Evolutionary conservation across 73 alveolate species (phyloP).

Genomic region (Paraurostyla sp.): DNA sequence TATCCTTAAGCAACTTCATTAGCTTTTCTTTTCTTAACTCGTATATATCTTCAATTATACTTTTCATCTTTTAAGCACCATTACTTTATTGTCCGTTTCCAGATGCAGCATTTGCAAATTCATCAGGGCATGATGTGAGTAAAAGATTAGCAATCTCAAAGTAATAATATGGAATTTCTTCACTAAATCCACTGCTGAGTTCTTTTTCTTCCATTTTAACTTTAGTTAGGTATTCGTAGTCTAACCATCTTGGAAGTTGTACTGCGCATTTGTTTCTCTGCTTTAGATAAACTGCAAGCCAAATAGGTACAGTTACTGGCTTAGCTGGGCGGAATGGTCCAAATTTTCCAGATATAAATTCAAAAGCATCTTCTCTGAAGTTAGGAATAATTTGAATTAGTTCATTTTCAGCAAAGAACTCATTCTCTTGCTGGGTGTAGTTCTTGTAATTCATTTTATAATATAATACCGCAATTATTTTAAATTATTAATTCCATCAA

Average conservation of each 20-base stretch:
- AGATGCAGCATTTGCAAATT: background rate
- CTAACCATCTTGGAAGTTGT: conserved; percentile 82
- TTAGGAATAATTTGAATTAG: conserved; percentile 72
- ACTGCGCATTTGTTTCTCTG: conserved; percentile 82
- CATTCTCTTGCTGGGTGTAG: conserved; percentile 64
- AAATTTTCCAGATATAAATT: conserved; percentile 65
- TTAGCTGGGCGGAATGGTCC: conserved; percentile 79
- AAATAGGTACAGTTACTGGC: conserved; percentile 83
- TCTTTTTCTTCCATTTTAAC: conserved; percentile 42
- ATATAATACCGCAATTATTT: conserved; percentile 55
- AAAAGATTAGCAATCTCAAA: conserved; percentile 61
- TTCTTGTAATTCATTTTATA: conserved; percentile 49
- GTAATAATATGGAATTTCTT: conserved; percentile 56
- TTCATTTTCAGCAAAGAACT: conserved; percentile 69
- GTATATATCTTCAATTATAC: conserved; percentile 60
- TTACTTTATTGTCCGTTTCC: background rate
- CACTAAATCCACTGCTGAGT: background rate
- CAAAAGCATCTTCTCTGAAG: conserved; percentile 42
- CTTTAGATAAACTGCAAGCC: conserved; percentile 86
- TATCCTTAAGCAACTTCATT: background rate
- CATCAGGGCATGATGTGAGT: conserved; percentile 51
- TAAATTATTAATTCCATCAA: no score
- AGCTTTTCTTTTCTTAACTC: conserved; percentile 63
- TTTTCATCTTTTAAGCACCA: conserved; percentile 2
- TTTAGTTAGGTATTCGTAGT: conserved; percentile 33